A percentile compares a stretch with the other conserved stretches of the same genome.
Conservation (phyloP, 495 filamentous ascomycete genomes). For the Cryomyces minteri region DNA sequence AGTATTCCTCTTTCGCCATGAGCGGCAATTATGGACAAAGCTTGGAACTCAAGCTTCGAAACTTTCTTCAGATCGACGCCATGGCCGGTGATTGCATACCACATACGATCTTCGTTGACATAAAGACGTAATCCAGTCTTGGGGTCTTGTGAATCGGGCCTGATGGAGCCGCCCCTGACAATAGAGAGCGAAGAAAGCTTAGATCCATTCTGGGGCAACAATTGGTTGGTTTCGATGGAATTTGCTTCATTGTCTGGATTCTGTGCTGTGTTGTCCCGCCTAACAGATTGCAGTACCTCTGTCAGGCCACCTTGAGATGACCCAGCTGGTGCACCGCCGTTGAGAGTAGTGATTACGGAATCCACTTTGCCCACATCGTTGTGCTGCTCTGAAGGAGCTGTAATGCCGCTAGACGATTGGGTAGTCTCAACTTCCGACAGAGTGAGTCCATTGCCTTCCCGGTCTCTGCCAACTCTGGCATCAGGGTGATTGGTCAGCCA, state of each 20-base stretch:
- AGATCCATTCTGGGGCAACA: neutral
- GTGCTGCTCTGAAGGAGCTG: conserved; percentile 1
- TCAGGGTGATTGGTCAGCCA: conserved; percentile 37
- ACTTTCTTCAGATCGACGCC: conserved; percentile 52
- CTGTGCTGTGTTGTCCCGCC: too few species aligned
- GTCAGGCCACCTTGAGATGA: neutral
- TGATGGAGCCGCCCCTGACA: neutral
- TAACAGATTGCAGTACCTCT: neutral
- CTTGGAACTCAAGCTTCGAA: conserved; percentile 46
- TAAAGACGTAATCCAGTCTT: conserved; percentile 27
- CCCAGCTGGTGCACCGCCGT: neutral
- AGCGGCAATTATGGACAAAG: conserved; percentile 67
- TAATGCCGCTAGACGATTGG: neutral
- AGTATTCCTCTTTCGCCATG: conserved; percentile 49
- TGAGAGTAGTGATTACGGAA: neutral
- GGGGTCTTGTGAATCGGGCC: neutral
- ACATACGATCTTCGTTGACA: conserved; percentile 45
- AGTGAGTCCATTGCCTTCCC: conserved; percentile 24
- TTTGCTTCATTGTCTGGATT: too few species aligned
- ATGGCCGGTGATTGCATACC: conserved; percentile 69
- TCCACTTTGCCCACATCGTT: conserved; percentile 2
- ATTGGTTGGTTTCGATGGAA: neutral
- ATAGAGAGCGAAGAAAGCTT: neutral
- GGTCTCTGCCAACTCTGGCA: conserved; percentile 26
- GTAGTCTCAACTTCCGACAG: conserved; percentile 26